Percentiles rank a stretch among this genome's conserved stretches.
Evolutionary conservation across 306 rosid genomes (phyloP).

Genomic region (Vigna reflexopilosa): DNA sequence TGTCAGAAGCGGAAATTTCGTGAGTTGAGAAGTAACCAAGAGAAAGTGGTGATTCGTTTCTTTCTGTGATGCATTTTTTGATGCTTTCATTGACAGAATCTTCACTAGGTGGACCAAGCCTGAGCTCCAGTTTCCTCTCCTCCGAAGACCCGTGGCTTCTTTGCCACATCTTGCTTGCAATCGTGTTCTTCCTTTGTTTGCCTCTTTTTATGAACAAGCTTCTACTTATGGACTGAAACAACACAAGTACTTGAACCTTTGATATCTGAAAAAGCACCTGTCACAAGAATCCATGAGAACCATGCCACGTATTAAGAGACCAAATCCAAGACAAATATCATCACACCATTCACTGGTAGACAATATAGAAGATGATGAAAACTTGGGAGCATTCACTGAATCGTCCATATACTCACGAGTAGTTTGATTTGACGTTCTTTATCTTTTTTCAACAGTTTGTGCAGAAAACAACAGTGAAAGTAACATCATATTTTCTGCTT

Average conservation of each 20-base stretch:
- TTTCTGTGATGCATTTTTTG: conserved; percentile 43
- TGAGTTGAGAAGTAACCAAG: conserved; percentile 55
- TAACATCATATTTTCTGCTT: neutral
- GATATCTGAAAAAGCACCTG: conserved; percentile 37
- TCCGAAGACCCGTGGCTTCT: conserved; percentile 59
- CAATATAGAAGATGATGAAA: conserved; percentile 19
- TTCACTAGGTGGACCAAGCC: conserved; percentile 92
- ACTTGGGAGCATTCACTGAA: conserved; percentile 6
- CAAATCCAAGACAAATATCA: conserved; percentile 20
- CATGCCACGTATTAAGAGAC: conserved; percentile 35
- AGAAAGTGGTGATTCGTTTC: conserved; percentile 57
- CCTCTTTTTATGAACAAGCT: conserved; percentile 7
- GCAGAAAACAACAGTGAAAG: too few relatives aligned
- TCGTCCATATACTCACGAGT: neutral
- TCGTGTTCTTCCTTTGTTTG: conserved; percentile 14
- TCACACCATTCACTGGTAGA: neutral
- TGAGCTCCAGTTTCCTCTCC: conserved; percentile 79
- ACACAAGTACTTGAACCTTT: conserved; percentile 23
- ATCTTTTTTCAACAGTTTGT: neutral
- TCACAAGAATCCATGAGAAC: conserved; percentile 9
- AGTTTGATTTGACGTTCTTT: neutral
- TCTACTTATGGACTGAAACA: conserved; percentile 7
- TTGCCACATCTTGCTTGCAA: conserved; percentile 44
- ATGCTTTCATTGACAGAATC: conserved; percentile 47
- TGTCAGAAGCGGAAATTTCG: conserved; percentile 42